phyloP scores from a whole-genome alignment of 2,329 filamentous ascomycete genomes.

The Apiospora arundinis region DNA sequence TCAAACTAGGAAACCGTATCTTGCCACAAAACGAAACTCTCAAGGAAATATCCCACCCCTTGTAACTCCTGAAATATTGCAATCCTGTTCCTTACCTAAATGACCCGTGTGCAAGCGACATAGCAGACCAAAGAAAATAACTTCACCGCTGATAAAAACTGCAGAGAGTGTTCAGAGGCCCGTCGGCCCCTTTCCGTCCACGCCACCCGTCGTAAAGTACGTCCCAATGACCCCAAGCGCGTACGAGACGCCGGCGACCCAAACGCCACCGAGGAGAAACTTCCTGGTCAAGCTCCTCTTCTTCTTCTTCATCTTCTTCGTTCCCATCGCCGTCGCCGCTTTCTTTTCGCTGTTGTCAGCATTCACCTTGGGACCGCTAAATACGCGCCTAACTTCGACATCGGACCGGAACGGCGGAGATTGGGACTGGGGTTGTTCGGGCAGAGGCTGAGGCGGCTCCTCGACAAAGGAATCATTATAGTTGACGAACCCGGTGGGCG shows the following conservation, averaged over 20 bases:
- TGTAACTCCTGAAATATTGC: not conserved
- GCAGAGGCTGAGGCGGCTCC: not conserved
- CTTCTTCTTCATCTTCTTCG: constrained; percentile 37
- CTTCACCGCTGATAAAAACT: not conserved
- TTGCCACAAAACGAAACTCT: not conserved
- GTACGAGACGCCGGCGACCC: constrained; percentile 63
- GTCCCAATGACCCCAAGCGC: constrained; percentile 64
- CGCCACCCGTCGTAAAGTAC: constrained; percentile 57
- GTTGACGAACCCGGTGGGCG: constrained; percentile 70
- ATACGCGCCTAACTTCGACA: constrained; percentile 52
- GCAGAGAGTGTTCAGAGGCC: constrained; percentile 35
- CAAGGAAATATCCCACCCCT: not conserved
- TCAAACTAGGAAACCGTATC: not conserved
- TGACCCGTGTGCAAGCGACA: not conserved
- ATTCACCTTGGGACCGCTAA: constrained; percentile 46
- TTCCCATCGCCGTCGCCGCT: no score
- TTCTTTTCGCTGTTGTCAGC: constrained; percentile 24
- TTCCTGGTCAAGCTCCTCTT: constrained; percentile 53
- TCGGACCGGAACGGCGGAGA: constrained; percentile 49
- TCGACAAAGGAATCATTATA: constrained; percentile 48
- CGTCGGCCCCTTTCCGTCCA: constrained; percentile 47
- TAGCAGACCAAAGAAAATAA: not conserved
- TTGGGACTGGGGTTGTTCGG: no score
- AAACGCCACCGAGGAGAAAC: constrained; percentile 58
- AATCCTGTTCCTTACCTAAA: not conserved